phyloP scores from a whole-genome alignment of 345 rosid species.

The Leavenworthia alabamica region DNA sequence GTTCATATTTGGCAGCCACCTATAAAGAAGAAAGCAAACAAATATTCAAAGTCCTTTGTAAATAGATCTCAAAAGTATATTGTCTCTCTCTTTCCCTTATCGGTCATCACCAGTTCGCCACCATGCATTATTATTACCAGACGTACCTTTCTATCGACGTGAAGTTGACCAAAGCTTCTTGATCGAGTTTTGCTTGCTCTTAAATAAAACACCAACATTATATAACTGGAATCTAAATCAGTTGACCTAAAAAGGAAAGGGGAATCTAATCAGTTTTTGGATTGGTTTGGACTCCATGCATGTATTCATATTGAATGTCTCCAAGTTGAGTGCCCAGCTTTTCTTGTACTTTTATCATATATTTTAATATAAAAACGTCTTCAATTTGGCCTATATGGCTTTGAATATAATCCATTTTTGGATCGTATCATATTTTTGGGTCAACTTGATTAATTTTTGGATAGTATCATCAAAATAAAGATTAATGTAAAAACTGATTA shows the following conservation, averaged over 20 bases:
- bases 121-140: not conserved
- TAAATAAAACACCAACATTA: not conserved
- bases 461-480: too few relatives aligned
- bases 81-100: not conserved
- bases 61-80: not conserved
- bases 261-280: not conserved
- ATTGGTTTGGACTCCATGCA: not conserved
- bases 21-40: not conserved
- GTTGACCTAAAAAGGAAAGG: not conserved
- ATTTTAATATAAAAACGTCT: not conserved
- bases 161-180: conserved; percentile 4
- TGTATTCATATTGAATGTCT: not conserved
- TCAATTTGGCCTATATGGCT: not conserved
- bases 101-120: not conserved
- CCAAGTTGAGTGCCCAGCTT: not conserved
- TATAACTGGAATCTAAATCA: not conserved
- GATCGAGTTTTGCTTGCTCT: not conserved
- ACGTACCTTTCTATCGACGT: not conserved
- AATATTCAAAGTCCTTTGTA: not conserved
- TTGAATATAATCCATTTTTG: not conserved
- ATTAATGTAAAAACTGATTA: not conserved
- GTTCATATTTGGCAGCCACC: conserved; percentile 10
- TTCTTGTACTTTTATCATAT: too few relatives aligned
- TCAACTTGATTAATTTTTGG: too few relatives aligned
- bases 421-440: not conserved